Evolutionary conservation across 2,329 filamentous ascomycete genomes (phyloP), one percentile per base, ranked within the genome.

Genomic region (Botryotinia narcissicola): DNA sequence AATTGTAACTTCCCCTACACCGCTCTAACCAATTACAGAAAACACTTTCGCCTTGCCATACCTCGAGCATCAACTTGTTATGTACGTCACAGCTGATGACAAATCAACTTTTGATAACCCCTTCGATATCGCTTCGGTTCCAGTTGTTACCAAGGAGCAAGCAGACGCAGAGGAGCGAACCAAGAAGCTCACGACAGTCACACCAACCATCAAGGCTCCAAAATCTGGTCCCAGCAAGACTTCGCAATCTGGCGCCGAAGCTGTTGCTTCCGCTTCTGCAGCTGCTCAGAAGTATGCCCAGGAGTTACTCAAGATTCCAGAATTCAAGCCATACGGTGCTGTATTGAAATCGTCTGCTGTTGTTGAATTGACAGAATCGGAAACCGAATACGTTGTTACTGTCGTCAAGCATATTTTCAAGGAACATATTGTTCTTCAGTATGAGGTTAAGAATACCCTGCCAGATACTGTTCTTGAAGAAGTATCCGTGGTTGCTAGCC

Each of bases 361-460:
- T 68, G 89, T 97, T 77, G 95, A 98, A 83, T 90, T 99, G 75
- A 98, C 96, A 29, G 96, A 99, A 83, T 93, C 94, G 71, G 96
- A 98, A 84, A 98, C 95, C 32, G 96, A 99, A 83, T 99, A 99
- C 79, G 94, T 98, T 69, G 96, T 99, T 75, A 91, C 89, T 51
- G 91, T 96, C 35, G 89, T 98, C 83, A 99, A 99, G 86, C 96
- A 99, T 82, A 90, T 99, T 80, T 99, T 98, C 90, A 97, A 97
- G 85, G 93, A 97, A 82, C 93, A 98, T 81, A 87, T 99, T 80
- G 95, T 99, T 48, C 85, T 99, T 72, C 96, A 99, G 81, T 99
- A 96, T 83, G 93, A 98, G 81, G 91, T 99, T 82, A 98, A 97
- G 87, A 99, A 99, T 86, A 99, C 96, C 3, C 87, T 99, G 18